Evolutionary conservation across 805 yeast species (phyloP).

Genomic region (Wickerhamiella bombiphila): DNA sequence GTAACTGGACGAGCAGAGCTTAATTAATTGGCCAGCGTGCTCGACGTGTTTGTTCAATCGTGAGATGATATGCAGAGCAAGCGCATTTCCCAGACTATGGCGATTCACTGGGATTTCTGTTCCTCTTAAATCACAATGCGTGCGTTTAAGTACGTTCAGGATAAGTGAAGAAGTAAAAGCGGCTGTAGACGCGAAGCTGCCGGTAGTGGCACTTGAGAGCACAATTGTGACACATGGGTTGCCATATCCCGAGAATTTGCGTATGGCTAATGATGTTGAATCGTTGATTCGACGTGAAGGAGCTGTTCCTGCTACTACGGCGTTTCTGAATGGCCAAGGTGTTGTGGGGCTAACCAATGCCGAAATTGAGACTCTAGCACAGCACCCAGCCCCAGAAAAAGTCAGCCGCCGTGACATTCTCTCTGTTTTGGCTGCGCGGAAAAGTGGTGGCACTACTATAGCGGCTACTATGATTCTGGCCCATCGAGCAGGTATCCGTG

Average conservation of each 20-base stretch:
- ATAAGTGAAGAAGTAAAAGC: constrained; percentile 37
- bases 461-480: constrained; percentile 81
- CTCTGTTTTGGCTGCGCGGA: constrained; percentile 42
- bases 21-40: too few relatives aligned
- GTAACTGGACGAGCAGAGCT: too few relatives aligned
- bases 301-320: constrained; percentile 75
- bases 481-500: constrained; percentile 56
- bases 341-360: constrained; percentile 42
- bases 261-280: constrained; percentile 62
- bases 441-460: constrained; percentile 82
- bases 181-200: constrained; percentile 42
- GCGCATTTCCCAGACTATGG: too few relatives aligned
- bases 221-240: constrained; percentile 85
- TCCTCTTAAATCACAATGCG: too few relatives aligned
- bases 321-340: constrained; percentile 58
- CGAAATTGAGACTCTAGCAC: constrained; percentile 41
- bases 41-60: too few relatives aligned
- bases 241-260: constrained; percentile 62
- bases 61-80: too few relatives aligned
- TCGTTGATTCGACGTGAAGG: constrained; percentile 41
- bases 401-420: constrained; percentile 74
- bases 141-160: constrained; percentile 6
- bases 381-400: constrained; percentile 30
- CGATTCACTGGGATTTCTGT: too few relatives aligned
- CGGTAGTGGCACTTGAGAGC: constrained; percentile 73